phyloP scores from a whole-genome alignment of 2,329 filamentous ascomycete genomes.

The Pseudogymnoascus sp. region DNA sequence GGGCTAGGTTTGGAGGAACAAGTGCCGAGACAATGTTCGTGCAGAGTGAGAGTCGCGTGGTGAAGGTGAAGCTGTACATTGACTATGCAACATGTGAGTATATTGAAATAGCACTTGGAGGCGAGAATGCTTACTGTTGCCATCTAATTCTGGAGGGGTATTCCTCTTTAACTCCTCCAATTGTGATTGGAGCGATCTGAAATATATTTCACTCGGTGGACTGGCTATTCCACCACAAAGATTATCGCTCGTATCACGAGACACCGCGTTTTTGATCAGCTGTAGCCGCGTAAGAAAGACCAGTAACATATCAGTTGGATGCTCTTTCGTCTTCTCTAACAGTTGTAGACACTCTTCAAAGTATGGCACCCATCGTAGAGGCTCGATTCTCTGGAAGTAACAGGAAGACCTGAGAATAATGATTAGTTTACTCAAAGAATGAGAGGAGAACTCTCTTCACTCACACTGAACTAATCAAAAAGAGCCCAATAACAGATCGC shows the following conservation, averaged over 20 bases:
- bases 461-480: conserved; percentile 14
- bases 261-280: neutral
- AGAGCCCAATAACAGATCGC: conserved; percentile 10
- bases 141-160: neutral
- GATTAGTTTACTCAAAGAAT: neutral
- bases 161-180: conserved; percentile 1
- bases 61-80: conserved; percentile 6
- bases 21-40: neutral
- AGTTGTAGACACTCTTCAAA: conserved; percentile 12
- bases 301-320: conserved; percentile 11
- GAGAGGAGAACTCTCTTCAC: neutral
- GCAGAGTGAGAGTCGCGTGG: neutral
- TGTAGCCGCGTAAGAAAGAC: neutral
- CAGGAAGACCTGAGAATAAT: conserved; percentile 1
- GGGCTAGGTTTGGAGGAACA: neutral
- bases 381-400: conserved; percentile 15
- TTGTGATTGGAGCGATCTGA: neutral
- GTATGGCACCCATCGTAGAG: conserved; percentile 14
- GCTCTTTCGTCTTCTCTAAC: conserved; percentile 12
- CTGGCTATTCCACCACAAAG: neutral
- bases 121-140: neutral
- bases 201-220: conserved; percentile 6
- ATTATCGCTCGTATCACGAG: neutral
- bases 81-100: neutral
- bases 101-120: neutral